Evolutionary conservation across 129 eudicot species (phyloP), one percentile per base, ranked within the genome.

Genomic region (Sambucus nigra): DNA sequence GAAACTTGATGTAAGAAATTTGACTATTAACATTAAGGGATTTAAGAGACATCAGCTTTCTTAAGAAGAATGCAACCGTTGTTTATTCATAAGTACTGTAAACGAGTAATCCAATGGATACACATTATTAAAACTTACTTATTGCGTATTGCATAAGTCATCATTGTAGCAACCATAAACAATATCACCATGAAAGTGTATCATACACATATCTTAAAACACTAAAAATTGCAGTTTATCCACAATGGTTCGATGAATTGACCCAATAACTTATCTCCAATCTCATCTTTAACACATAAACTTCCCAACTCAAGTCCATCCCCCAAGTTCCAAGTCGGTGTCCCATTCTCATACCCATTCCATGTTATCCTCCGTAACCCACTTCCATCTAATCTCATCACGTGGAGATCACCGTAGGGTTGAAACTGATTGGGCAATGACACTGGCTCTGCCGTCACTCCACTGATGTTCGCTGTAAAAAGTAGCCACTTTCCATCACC

Each of bases 311-410:
- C 74, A 57, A 6, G 55, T 0, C 72, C 83, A 20, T 39, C 61
- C 2, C 64, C 61, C 14, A 75, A 65, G 54, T 71, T 68, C 95
- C 95, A 89, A n/a, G 93, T 59, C n/a, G 95, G 94, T 13, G 94
- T 83, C 20, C 97, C 97, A 3, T 89, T 89, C 69, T 89, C 97
- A 25, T 89, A 89, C 20, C 75, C 94, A 26, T 74, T 81, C 73
- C 83, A 81, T 33, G 95, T 89, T 77, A 89, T 66, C 69, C 97
- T 60, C 60, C 45, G 60, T 72, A 81, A 54, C 10, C 64, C 86
- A 40, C 77, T 84, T 23, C 95, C 95, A 57, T 89, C 95, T 78
- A 84, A 44, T 61, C 65, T 76, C 61, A 50, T 73, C 53, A 71
- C 32, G 25, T 51, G 53, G 53, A 89, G 52, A 6, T 89, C 95